Base-by-base conservation (phyloP, 306 rosid genomes). In the Pueraria montana region DNA sequence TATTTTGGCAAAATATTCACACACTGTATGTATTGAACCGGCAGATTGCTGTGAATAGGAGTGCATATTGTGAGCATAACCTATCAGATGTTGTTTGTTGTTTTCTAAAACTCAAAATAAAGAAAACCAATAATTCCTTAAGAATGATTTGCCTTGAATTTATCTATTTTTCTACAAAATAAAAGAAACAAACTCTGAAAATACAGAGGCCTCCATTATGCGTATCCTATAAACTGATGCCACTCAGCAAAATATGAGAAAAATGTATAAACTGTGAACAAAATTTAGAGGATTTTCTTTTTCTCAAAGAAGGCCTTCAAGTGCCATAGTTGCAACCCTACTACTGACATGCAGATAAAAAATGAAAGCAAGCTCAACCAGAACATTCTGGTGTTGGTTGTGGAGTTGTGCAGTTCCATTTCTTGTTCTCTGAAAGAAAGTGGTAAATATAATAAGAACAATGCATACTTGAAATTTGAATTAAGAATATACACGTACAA, bases 311-410 rank as follows among this genome's bases (percentile, higher is more conserved):
- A 90, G 80, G 83, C 83, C 89, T 91, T 94, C 85, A 94, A 77
- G 80, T 91, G 92, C 94, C 94, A 89, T 71, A 90, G 12, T 78
- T 94, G 98, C 81, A 94, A 12, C 11, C 88, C 93, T 0, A 89
- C 94, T 8, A 94, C 96, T 0, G 91, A 88, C 67, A 89, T 80
- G 79, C 96, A 88, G 72, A 92, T n/a, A 21, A 89, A 16, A 48
- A 92, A 82, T 30, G 97, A 92, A 12, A 89, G 81, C 30, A 89
- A 66, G 82, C 90, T 85, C 48, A 94, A 79, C 91, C 87, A 82
- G 8, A 87, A 88, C 94, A 91, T 92, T 74, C 67, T 78, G 20
- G 78, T 36, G 83, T 82, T 87, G 18, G 93, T 87, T 34, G 77
- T 17, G 84, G 3, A 63, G 74, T 91, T 89, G 32, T 87, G 88